Percentiles rank a stretch among this genome's conserved stretches.
These are phyloP conservation scores for Paecilomyces dactylethromorphus DNA, from an alignment of 2,329 filamentous ascomycete species.

Conservation along the genomic window DNA sequence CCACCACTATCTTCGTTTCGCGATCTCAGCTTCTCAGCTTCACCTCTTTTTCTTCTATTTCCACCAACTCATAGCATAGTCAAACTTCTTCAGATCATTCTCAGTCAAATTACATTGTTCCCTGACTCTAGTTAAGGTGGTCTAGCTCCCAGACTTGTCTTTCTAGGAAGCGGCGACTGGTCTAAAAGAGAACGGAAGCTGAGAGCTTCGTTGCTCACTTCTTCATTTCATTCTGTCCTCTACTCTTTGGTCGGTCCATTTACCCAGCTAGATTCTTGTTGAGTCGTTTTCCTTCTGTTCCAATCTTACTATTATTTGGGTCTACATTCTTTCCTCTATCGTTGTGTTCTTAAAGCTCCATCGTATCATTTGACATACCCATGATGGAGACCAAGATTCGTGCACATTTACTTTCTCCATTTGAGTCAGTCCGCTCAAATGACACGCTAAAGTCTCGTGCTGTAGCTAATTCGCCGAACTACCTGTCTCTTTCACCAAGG, in stretches of 20 bases:
- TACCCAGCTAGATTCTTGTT: neutral
- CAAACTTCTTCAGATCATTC: neutral
- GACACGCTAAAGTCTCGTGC: neutral
- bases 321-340: neutral
- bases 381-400: neutral
- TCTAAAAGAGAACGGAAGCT: neutral
- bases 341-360: neutral
- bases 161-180: neutral
- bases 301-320: neutral
- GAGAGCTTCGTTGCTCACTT: neutral
- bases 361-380: neutral
- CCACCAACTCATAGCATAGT: neutral
- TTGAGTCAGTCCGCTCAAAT: neutral
- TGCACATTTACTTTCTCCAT: neutral
- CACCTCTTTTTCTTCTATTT: neutral
- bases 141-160: neutral
- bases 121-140: neutral
- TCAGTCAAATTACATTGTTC: neutral
- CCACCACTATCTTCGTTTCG: too few species aligned
- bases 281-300: too few species aligned
- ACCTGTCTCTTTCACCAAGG: slow-evolving; percentile 8
- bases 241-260: neutral
- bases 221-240: neutral
- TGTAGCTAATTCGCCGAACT: slow-evolving; percentile 3
- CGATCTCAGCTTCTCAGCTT: neutral